A percentile compares a stretch with the other conserved stretches of the same genome.
phyloP scores from a whole-genome alignment of 352 stramenopile genomes.

The Globisporangium recalcitrans region DNA sequence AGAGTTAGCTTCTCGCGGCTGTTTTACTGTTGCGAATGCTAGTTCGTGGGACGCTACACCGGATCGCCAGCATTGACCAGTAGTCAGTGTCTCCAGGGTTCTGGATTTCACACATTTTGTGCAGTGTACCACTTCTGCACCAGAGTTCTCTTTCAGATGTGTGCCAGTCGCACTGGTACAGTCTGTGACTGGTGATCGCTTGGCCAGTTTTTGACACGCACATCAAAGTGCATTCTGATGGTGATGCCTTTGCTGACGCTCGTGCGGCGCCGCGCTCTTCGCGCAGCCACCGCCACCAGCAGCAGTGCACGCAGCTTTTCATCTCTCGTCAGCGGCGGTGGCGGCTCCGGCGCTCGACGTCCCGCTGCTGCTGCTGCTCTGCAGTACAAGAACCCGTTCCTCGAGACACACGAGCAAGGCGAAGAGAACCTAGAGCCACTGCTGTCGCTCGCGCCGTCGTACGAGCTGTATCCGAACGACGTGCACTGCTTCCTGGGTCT shows the following conservation, averaged over 20 bases:
- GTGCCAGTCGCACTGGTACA: too few relatives aligned
- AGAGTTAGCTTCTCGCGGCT: too few relatives aligned
- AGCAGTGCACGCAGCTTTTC: not conserved
- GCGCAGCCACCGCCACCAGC: not conserved
- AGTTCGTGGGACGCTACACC: too few relatives aligned
- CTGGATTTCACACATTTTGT: too few relatives aligned
- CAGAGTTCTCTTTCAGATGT: too few relatives aligned
- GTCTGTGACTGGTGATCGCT: too few relatives aligned
- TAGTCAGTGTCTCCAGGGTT: too few relatives aligned
- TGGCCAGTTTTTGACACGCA: slow-evolving; percentile 1
- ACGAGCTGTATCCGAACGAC: slow-evolving; percentile 42
- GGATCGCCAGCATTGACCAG: too few relatives aligned
- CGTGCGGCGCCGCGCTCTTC: not conserved
- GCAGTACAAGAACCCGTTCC: slow-evolving; percentile 13
- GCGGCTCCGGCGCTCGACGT: not conserved
- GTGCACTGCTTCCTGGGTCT: slow-evolving; percentile 69
- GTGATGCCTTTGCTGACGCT: slow-evolving; percentile 3
- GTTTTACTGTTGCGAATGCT: too few relatives aligned
- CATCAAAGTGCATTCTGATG: not conserved
- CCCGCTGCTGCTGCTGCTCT: not conserved
- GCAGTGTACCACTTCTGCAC: too few relatives aligned
- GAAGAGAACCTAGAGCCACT: slow-evolving; percentile 16
- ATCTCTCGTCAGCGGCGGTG: not conserved
- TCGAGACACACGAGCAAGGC: not conserved
- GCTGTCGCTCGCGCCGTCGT: slow-evolving; percentile 33